Conservation (phyloP, 495 filamentous ascomycete genomes). For the Neurospora sp. region DNA sequence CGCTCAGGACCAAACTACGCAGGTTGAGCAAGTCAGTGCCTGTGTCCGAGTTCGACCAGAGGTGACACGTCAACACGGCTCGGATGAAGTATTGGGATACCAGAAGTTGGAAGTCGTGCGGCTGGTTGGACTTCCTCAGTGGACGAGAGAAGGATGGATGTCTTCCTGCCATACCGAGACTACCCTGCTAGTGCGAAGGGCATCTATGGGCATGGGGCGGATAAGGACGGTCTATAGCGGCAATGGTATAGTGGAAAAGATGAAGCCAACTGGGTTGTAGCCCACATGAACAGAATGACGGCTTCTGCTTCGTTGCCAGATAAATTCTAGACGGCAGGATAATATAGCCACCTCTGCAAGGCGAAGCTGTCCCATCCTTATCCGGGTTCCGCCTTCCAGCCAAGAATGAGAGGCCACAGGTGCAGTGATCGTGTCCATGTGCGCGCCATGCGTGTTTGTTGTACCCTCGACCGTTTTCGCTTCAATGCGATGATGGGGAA, state of each 20-base stretch:
- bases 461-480: background rate
- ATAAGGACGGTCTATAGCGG: background rate
- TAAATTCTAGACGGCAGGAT: slow-evolving; percentile 19
- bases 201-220: background rate
- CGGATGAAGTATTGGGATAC: background rate
- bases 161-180: background rate
- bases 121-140: background rate
- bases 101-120: background rate
- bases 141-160: background rate
- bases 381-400: background rate
- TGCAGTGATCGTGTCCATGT: background rate
- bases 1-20: background rate
- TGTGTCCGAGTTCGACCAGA: background rate
- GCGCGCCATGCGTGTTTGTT: background rate
- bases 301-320: slow-evolving; percentile 12
- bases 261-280: background rate
- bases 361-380: background rate
- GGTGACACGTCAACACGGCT: background rate
- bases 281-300: slow-evolving; percentile 18
- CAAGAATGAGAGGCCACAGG: background rate
- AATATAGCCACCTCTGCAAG: slow-evolving; percentile 23
- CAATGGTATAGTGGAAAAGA: background rate
- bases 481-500: background rate
- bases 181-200: background rate
- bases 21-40: background rate